These are phyloP conservation scores for Pythium sp. DNA, from an alignment of 352 stramenopile species.

Conservation along the genomic window DNA sequence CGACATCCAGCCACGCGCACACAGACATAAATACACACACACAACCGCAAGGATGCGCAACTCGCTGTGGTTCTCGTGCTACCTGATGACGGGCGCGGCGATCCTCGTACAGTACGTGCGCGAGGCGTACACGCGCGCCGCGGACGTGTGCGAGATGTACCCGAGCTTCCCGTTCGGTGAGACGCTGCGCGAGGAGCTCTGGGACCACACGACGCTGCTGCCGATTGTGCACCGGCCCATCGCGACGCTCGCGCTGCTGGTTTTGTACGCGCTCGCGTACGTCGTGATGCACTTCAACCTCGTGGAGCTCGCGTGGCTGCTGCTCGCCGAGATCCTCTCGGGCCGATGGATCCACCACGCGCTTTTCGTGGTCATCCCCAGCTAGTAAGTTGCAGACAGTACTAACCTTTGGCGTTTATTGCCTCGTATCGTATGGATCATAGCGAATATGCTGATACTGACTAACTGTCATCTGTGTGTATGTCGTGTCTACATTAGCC, in stretches of 20 bases:
- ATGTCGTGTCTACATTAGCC: conserved; percentile 19
- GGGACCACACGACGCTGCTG: conserved; percentile 51
- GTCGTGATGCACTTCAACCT: conserved; percentile 33
- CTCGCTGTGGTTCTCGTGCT: conserved; percentile 43
- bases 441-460: neutral
- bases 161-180: conserved; percentile 59
- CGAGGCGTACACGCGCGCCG: conserved; percentile 41
- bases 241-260: conserved; percentile 43
- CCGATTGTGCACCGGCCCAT: conserved; percentile 39
- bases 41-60: neutral
- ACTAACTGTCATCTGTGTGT: conserved; percentile 6
- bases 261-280: conserved; percentile 28
- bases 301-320: conserved; percentile 43
- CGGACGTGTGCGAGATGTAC: conserved; percentile 55
- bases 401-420: neutral
- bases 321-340: conserved; percentile 45
- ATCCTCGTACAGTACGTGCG: conserved; percentile 43
- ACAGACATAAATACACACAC: neutral
- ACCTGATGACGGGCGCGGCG: conserved; percentile 33
- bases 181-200: conserved; percentile 56
- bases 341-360: conserved; percentile 58
- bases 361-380: conserved; percentile 45
- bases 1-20: neutral
- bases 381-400: conserved; percentile 37
- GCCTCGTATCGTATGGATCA: neutral